Conservation (phyloP, 2,329 filamentous ascomycete species). For the Ophiostoma perfectum region DNA sequence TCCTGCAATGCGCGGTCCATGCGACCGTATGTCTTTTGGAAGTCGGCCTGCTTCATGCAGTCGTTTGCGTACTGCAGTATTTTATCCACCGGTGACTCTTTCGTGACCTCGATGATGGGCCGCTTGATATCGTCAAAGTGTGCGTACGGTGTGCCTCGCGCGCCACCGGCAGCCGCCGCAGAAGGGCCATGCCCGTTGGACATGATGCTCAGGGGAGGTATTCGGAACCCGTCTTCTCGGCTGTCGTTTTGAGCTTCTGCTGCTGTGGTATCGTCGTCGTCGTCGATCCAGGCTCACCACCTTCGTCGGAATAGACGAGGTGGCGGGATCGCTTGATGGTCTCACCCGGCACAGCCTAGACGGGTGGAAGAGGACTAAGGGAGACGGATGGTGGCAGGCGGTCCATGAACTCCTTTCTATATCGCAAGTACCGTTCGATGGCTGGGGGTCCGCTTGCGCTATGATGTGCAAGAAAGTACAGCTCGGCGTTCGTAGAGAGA, state of each 20-base stretch:
- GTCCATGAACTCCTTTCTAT: constrained; percentile 6
- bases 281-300: constrained; percentile 16
- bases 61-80: constrained; percentile 50
- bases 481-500: too few relatives aligned
- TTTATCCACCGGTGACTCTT: constrained; percentile 47
- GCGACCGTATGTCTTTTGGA: constrained; percentile 56
- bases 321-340: constrained; percentile 12
- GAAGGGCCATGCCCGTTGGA: neutral
- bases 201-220: neutral
- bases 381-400: neutral
- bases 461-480: too few relatives aligned
- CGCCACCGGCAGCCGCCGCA: constrained; percentile 11
- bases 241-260: neutral
- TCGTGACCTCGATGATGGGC: constrained; percentile 39
- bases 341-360: constrained; percentile 13
- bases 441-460: neutral
- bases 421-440: neutral
- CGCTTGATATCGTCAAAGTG: constrained; percentile 27
- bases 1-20: constrained; percentile 75
- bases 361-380: neutral
- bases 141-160: constrained; percentile 15
- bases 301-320: constrained; percentile 24
- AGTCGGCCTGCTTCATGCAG: constrained; percentile 55
- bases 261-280: neutral
- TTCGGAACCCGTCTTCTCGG: neutral